Percentiles rank a stretch among this genome's conserved stretches.
Conservation (phyloP, 2,329 filamentous ascomycete genomes). For the Falciphora oryzae region DNA sequence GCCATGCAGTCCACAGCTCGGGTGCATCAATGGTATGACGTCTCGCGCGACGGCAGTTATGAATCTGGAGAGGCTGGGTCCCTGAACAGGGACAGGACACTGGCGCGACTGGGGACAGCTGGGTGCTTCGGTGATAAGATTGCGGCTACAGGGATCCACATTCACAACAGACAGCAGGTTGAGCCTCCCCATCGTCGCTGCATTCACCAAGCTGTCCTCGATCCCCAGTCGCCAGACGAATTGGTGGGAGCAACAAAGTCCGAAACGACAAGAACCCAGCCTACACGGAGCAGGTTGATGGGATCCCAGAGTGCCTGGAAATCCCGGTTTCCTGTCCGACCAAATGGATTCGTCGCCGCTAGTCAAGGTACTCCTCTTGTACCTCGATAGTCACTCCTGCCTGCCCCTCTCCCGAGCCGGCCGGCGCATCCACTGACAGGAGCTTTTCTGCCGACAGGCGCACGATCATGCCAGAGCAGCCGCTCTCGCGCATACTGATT, state of each 20-base stretch:
- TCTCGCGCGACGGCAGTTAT: too few species aligned
- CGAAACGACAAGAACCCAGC: not conserved
- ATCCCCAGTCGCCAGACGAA: not conserved
- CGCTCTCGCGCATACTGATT: constrained; percentile 67
- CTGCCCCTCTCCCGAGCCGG: constrained; percentile 8
- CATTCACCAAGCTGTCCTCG: not conserved
- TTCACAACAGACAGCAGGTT: not conserved
- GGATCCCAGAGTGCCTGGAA: not conserved
- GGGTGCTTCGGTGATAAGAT: not conserved
- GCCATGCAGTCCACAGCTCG: too few species aligned
- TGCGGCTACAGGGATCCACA: not conserved
- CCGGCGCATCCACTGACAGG: constrained; percentile 18
- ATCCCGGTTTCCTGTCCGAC: not conserved
- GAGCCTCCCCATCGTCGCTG: not conserved
- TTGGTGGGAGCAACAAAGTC: not conserved
- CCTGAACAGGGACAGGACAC: not conserved
- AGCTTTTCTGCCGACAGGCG: constrained; percentile 45
- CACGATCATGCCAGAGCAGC: constrained; percentile 87
- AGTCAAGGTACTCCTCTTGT: constrained; percentile 46
- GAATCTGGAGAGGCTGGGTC: not conserved
- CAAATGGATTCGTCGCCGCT: constrained; percentile 66
- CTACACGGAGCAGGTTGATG: not conserved
- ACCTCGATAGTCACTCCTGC: constrained; percentile 5
- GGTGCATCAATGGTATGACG: too few species aligned
- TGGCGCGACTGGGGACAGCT: not conserved